Evolutionary conservation across 164 flowering plant genomes (phyloP).

Genomic region (Kalanchoe fedtschenkoi): DNA sequence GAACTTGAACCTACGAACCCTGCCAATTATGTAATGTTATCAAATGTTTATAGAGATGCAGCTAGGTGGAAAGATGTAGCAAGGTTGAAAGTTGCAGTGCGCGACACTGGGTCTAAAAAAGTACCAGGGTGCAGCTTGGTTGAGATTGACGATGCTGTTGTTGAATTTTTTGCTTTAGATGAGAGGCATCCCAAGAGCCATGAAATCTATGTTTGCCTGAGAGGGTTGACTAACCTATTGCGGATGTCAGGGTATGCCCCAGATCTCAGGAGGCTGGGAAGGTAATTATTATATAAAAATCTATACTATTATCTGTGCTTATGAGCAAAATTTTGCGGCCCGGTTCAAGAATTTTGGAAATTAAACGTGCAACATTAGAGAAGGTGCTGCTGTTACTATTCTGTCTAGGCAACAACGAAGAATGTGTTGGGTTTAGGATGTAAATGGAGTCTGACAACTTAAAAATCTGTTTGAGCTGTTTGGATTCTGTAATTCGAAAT

Average conservation of each 20-base stretch:
- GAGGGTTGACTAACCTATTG: slow-evolving; percentile 28
- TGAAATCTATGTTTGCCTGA: slow-evolving; percentile 37
- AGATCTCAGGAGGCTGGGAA: slow-evolving; percentile 12
- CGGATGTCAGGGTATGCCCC: slow-evolving; percentile 25
- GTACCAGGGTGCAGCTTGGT: slow-evolving; percentile 58
- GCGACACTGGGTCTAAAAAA: slow-evolving; percentile 39
- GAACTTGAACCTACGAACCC: slow-evolving; percentile 53
- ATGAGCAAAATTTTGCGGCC: background rate
- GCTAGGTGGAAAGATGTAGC: slow-evolving; percentile 49
- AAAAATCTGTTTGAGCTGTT: background rate
- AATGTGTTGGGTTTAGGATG: background rate
- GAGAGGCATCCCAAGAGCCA: slow-evolving; percentile 38
- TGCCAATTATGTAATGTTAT: slow-evolving; percentile 50
- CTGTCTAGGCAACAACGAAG: background rate
- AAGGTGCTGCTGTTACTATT: background rate
- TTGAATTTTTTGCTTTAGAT: slow-evolving; percentile 47
- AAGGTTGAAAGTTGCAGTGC: slow-evolving; percentile 42
- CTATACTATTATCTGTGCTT: background rate
- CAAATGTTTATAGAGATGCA: slow-evolving; percentile 49
- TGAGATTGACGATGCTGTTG: slow-evolving; percentile 38
- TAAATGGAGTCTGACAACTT: background rate
- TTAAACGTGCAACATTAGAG: no score
- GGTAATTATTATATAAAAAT: background rate
- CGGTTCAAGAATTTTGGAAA: background rate
- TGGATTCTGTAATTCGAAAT: background rate